These are phyloP conservation scores for Trifolium dubium DNA, from an alignment of 306 rosid species.

Conservation along the genomic window DNA sequence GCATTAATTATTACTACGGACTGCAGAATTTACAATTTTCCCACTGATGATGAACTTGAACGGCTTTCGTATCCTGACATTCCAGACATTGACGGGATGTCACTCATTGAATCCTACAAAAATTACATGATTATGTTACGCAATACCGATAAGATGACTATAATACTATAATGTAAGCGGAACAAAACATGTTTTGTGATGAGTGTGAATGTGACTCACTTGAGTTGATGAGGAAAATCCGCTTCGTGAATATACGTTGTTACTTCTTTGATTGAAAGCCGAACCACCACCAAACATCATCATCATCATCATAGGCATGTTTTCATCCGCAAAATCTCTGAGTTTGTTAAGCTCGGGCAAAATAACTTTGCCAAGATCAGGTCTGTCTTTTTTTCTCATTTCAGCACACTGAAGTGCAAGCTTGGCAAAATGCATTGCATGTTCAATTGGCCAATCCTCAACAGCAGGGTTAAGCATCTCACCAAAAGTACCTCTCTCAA, in stretches of 20 bases:
- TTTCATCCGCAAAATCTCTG: constrained; percentile 63
- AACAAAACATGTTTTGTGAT: not conserved
- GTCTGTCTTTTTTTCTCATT: constrained; percentile 83
- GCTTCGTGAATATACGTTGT: constrained; percentile 11
- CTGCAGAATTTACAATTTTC: constrained; percentile 8
- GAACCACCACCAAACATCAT: constrained; percentile 30
- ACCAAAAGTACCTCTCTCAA: constrained; percentile 62
- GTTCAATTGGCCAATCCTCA: constrained; percentile 75
- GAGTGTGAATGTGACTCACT: constrained; percentile 45
- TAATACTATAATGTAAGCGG: not conserved
- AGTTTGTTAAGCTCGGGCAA: constrained; percentile 72
- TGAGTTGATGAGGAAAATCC: constrained; percentile 37
- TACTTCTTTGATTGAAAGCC: constrained; percentile 18
- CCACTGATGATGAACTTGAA: constrained; percentile 47
- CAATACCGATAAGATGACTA: not conserved
- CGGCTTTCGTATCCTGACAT: constrained; percentile 49
- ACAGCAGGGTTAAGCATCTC: constrained; percentile 78
- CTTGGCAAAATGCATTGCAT: constrained; percentile 64
- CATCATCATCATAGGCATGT: too few relatives aligned
- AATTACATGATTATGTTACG: not conserved
- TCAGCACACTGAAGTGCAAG: constrained; percentile 73
- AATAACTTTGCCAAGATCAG: constrained; percentile 73
- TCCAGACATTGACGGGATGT: constrained; percentile 42
- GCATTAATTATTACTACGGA: not conserved
- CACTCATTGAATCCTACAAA: constrained; percentile 53